phyloP scores from a whole-genome alignment of 176 grass and related monocot genomes.

The Bothriochloa decipiens region DNA sequence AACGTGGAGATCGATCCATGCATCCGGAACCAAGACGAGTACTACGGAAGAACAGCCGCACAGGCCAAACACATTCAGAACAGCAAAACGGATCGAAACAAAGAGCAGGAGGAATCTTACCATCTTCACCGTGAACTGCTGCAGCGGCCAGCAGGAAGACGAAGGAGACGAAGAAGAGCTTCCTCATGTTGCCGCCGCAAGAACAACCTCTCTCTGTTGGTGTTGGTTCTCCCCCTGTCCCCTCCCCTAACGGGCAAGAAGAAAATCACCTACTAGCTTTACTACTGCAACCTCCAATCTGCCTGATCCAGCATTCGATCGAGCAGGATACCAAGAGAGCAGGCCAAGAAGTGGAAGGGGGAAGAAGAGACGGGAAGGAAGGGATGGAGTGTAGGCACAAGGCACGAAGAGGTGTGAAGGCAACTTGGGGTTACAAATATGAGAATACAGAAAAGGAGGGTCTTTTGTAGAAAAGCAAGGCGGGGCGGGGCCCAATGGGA shows the following conservation, averaged over 20 bases:
- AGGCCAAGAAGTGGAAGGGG: not conserved
- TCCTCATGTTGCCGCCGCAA: constrained; percentile 41
- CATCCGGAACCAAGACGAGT: constrained; percentile 3
- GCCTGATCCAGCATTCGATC: not conserved
- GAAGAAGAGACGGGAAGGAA: not conserved
- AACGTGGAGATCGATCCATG: constrained; percentile 8
- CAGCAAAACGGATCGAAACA: not conserved
- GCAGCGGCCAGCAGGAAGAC: constrained; percentile 44
- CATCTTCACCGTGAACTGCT: constrained; percentile 57
- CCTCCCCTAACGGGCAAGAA: constrained; percentile 7
- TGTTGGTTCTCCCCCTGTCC: not conserved
- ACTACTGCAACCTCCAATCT: constrained; percentile 23
- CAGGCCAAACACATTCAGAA: not conserved
- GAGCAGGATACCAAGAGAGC: constrained; percentile 35
- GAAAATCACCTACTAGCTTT: constrained; percentile 35
- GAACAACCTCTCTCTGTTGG: not conserved
- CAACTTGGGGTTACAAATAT: constrained; percentile 42
- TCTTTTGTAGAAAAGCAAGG: constrained; percentile 45
- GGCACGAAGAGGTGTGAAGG: not conserved
- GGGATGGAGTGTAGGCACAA: constrained; percentile 6
- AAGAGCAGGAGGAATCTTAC: constrained; percentile 46
- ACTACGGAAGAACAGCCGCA: no score
- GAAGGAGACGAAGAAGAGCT: constrained; percentile 43
- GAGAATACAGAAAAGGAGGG: constrained; percentile 43
- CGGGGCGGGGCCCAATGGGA: constrained; percentile 28